Evolutionary conservation across 306 rosid species (phyloP).

Genomic region (Corylus americana): DNA sequence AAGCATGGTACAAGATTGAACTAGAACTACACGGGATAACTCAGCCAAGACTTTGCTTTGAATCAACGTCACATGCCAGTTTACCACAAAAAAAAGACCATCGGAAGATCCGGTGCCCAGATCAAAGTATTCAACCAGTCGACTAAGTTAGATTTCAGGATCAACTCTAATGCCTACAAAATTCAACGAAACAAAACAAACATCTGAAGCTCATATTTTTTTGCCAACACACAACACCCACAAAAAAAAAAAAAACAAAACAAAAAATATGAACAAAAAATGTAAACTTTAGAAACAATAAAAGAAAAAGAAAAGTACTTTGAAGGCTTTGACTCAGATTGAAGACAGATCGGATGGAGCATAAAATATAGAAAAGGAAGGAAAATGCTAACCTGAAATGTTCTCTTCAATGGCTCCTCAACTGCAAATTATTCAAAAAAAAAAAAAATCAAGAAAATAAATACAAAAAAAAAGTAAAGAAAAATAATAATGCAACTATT

Average conservation of each 20-base stretch:
- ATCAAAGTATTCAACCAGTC: slow-evolving; percentile 22
- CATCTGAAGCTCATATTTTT: neutral
- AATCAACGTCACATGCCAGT: slow-evolving; percentile 26
- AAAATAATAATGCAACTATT: neutral
- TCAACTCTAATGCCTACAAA: neutral
- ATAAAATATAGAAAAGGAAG: slow-evolving; percentile 13
- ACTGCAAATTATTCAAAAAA: slow-evolving; percentile 47
- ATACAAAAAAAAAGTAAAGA: neutral
- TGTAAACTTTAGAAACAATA: neutral
- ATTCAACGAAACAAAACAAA: neutral
- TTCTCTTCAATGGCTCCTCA: slow-evolving; percentile 65
- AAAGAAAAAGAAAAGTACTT: neutral
- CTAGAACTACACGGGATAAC: neutral
- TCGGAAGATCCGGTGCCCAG: slow-evolving; percentile 26
- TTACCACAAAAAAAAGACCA: neutral
- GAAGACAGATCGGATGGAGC: slow-evolving; percentile 30
- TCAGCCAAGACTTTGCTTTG: neutral
- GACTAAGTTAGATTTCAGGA: slow-evolving; percentile 16
- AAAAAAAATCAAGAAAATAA: slow-evolving; percentile 12
- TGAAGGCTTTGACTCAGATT: slow-evolving; percentile 2
- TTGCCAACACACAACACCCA: neutral
- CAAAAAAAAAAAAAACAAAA: neutral
- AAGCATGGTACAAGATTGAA: slow-evolving; percentile 27
- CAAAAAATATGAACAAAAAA: neutral
- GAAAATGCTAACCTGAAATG: slow-evolving; percentile 75